Evolutionary conservation across 2,329 filamentous ascomycete species (phyloP), one percentile per base, ranked within the genome.

Genomic region (Amauroascus verrucosus): DNA sequence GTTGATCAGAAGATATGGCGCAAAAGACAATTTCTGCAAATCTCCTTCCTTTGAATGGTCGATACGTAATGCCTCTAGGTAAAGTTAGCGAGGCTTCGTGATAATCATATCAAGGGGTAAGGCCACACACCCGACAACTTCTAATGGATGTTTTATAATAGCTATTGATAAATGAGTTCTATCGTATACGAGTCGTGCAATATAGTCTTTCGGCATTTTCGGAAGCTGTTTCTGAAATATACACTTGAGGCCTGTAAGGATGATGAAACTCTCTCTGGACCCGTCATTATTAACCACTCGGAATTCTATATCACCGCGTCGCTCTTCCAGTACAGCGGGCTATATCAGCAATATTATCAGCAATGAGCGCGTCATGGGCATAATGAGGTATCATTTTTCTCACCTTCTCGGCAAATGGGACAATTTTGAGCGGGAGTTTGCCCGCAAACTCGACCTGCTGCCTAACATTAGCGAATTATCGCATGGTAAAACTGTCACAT

Each of bases 21-120:
- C 91, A 98, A 67, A 98, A 98, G 54, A 98, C 93, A 62, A 98
- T 98, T 72, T 98, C 93, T 59, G 93, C 93, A 65, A 98, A 98
- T 62, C 86, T 82, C 51, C 91, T 86, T 53, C 85, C 84, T 65
- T 90, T 88, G 72, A 98, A 98, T 0, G 90, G 90, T 13, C 91
- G 83, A 70, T 95, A 98, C 20, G 93, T 96, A 65, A 98, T 97
- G 56, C 93, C 93, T 58, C 90, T 91, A 41, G 14, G 47, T 11
- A 20, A 33, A n/a, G 41, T 64, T 47, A 61, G 61, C 57, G 41
- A 50, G 5, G 14, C 1, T 24, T n/a, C 13, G 26, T 35, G 32
- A 33, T 9, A 28, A 14, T 14, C 5, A 13, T 54, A 2, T 16
- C 28, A 48, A 49, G 16, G 1, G 26, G 30, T 7, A 45, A n/a